A percentile compares a stretch with the other conserved stretches of the same genome.
Evolutionary conservation across 2,329 filamentous ascomycete genomes (phyloP).

Genomic region (Zarea fungicola): DNA sequence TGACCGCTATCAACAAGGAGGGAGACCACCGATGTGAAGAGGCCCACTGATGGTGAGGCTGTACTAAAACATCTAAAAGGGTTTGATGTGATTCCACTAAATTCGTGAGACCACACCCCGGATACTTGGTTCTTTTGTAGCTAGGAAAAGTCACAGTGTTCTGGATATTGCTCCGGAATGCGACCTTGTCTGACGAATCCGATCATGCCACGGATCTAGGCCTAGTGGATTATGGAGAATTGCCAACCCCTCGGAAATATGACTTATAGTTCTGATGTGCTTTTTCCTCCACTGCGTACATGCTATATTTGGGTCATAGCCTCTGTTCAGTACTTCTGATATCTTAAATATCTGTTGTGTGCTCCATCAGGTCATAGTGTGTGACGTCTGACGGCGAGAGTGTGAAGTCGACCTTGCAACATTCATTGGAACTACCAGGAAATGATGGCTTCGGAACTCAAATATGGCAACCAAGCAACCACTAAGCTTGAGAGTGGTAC

Average conservation of each 20-base stretch:
- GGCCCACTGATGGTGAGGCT: too few relatives aligned
- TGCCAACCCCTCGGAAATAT: not conserved
- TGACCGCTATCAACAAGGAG: too few relatives aligned
- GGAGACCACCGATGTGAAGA: too few relatives aligned
- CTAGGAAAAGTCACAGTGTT: not conserved
- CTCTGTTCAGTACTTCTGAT: too few relatives aligned
- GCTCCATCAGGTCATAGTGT: too few relatives aligned
- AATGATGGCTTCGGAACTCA: not conserved
- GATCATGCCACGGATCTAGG: not conserved
- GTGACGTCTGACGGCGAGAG: too few relatives aligned
- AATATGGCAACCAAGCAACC: not conserved
- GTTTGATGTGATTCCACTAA: too few relatives aligned
- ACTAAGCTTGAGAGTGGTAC: not conserved
- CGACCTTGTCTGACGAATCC: not conserved
- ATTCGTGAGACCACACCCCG: too few relatives aligned
- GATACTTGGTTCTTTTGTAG: not conserved
- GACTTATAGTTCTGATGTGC: not conserved
- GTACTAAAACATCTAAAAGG: too few relatives aligned
- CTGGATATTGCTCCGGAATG: not conserved
- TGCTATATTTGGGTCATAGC: not conserved
- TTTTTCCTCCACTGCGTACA: not conserved
- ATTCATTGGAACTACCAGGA: not conserved
- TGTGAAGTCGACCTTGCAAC: too few relatives aligned
- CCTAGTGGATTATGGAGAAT: not conserved
- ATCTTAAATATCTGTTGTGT: too few relatives aligned